phyloP scores from a whole-genome alignment of 495 filamentous ascomycete species.

The Aspergillus homomorphus region DNA sequence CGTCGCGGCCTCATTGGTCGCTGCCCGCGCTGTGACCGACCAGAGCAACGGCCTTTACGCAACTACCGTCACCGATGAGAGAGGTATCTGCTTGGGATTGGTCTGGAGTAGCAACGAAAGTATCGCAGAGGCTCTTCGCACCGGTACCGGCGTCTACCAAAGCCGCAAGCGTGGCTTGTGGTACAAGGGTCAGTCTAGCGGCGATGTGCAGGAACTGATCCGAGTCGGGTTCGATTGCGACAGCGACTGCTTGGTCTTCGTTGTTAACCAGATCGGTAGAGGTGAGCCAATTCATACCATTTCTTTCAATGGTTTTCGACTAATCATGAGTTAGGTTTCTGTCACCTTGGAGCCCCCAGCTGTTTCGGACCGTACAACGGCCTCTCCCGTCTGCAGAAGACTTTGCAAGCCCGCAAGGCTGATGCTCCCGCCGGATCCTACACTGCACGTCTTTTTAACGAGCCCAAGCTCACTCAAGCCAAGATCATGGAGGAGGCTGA shows the following conservation, averaged over 20 bases:
- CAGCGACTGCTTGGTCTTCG: constrained; percentile 83
- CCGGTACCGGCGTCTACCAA: constrained; percentile 91
- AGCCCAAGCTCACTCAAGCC: constrained; percentile 80
- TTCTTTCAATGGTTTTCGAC: too few relatives aligned
- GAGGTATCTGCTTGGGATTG: constrained; percentile 78
- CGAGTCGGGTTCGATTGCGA: constrained; percentile 87
- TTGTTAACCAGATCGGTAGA: constrained; percentile 81
- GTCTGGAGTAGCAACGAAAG: constrained; percentile 94
- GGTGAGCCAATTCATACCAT: constrained; percentile 34
- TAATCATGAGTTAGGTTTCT: constrained; percentile 64
- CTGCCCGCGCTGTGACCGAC: constrained; percentile 70
- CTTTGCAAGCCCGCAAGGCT: constrained; percentile 70
- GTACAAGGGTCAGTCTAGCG: constrained; percentile 94
- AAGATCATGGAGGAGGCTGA: constrained; percentile 99
- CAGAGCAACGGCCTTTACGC: constrained; percentile 79
- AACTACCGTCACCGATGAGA: constrained; percentile 85
- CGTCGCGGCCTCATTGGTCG: constrained; percentile 64
- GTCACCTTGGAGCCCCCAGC: constrained; percentile 84
- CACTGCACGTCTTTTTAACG: constrained; percentile 86
- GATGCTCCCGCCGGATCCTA: constrained; percentile 88
- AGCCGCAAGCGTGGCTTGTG: constrained; percentile 91
- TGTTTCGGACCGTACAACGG: constrained; percentile 87
- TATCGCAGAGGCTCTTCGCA: constrained; percentile 77
- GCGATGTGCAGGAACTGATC: constrained; percentile 86
- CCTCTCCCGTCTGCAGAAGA: constrained; percentile 79